Evolutionary conservation across 1,284 basidiomycete genomes (phyloP).

Genomic region (Ceratobasidium sp.): DNA sequence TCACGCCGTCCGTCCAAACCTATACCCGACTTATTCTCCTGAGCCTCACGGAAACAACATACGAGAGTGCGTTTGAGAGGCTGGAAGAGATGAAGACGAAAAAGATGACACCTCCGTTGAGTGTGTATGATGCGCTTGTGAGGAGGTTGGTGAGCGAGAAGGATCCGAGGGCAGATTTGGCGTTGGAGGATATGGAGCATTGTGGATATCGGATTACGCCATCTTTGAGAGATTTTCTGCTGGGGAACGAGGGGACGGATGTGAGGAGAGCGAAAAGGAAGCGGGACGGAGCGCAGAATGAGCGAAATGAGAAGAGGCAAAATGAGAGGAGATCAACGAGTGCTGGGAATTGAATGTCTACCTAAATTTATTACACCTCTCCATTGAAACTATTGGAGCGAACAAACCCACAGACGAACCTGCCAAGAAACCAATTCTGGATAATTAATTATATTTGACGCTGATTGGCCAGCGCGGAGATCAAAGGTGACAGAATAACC

Average conservation of each 20-base stretch:
- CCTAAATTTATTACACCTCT: no score
- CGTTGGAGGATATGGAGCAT: slow-evolving; percentile 77
- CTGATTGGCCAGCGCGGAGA: no score
- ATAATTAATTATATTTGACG: no score
- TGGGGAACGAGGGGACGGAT: slow-evolving; percentile 2
- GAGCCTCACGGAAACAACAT: slow-evolving; percentile 75
- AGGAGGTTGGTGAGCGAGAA: slow-evolving; percentile 68
- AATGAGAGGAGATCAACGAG: neutral
- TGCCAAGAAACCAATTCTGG: no score
- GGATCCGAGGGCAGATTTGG: slow-evolving; percentile 76
- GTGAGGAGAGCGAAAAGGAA: neutral
- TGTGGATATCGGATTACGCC: slow-evolving; percentile 61
- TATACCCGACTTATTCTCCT: slow-evolving; percentile 77
- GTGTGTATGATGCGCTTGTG: slow-evolving; percentile 73
- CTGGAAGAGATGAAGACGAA: slow-evolving; percentile 86
- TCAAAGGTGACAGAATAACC: no score
- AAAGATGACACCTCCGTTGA: slow-evolving; percentile 66
- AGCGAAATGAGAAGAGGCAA: neutral
- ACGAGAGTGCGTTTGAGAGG: slow-evolving; percentile 90
- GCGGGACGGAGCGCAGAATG: no score
- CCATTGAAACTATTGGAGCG: no score
- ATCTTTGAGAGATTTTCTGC: slow-evolving; percentile 52
- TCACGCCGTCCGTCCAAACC: slow-evolving; percentile 70
- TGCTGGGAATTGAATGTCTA: no score
- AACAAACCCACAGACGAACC: no score